Base-by-base conservation (phyloP, 2,329 filamentous ascomycete genomes). In the Aspergillus bombycis region DNA sequence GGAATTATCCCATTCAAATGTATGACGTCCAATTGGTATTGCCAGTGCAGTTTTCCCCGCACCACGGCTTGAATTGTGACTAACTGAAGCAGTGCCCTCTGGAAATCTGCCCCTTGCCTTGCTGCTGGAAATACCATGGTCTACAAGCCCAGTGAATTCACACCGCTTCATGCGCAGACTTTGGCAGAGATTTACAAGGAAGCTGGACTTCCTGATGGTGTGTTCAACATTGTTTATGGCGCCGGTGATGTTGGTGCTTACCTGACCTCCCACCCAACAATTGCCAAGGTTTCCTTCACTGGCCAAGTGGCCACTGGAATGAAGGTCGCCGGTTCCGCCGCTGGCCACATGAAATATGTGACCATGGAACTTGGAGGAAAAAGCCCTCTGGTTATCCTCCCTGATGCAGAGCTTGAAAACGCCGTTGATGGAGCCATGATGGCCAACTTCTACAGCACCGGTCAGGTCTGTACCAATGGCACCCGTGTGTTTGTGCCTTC, bases 331-430 rank as follows among this genome's bases (percentile, higher is more conserved):
- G 86, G 86, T 50, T 83, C 89, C 41, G 93, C 93, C 3, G 89
- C 91, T 1, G 87, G 86, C 36, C 87, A 86, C 70, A 93, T 96
- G 90, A 96, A 96, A 80, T 93, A 93, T 74, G 89, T 95, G 56
- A 96, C 93, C 23, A 94, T 96, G 91, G 93, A 97, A 79, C 85
- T 96, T 0, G 93, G 93, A 60, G 93, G 93, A 57, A 96, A 96
- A 81, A 93, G 89, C 64, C 91, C 93, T 0, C 83, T 93, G 48
- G 82, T 97, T 57, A 84, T 97, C 54, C 86, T 96, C 1, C 91
- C 91, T 1, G 93, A 96, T 72, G 91, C 91, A 19, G 87, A 92
- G 58, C 78, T 94, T 23, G 89, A 92, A 53, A 87, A 88, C 71
- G 93, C 93, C n/a, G 93, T 92, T 38, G 90, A 96, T 72, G 91